Percentiles rank a stretch among this genome's conserved stretches.
Evolutionary conservation across 768 basidiomycete species (phyloP).

Genomic region (Leccinum olivaceopallidum): DNA sequence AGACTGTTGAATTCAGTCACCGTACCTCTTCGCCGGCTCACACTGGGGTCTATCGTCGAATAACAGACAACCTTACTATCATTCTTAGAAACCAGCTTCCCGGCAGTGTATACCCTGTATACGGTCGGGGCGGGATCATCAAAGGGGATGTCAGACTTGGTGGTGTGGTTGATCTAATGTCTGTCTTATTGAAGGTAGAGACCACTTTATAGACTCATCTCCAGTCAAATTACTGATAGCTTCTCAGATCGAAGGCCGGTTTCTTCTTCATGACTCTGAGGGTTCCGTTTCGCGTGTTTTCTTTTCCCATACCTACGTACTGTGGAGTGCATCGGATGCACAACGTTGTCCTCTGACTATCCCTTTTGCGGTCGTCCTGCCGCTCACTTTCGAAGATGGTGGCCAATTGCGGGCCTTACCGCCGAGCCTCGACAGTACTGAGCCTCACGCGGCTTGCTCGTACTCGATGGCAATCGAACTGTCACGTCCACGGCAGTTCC

Average conservation of each 20-base stretch:
- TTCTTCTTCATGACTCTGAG: slow-evolving; percentile 19
- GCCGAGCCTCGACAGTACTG: slow-evolving; percentile 41
- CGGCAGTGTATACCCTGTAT: slow-evolving; percentile 22
- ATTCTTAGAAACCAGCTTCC: slow-evolving; percentile 26
- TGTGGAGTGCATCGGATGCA: slow-evolving; percentile 21
- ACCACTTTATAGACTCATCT: neutral
- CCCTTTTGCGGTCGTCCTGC: slow-evolving; percentile 47
- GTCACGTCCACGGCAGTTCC: slow-evolving; percentile 38
- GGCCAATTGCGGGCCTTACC: slow-evolving; percentile 42
- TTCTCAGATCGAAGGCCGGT: slow-evolving; percentile 27
- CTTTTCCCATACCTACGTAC: slow-evolving; percentile 16
- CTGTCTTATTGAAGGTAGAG: slow-evolving; percentile 27
- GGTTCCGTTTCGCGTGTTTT: slow-evolving; percentile 15
- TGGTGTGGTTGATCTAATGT: slow-evolving; percentile 10
- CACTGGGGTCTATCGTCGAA: slow-evolving; percentile 29
- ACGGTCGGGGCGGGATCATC: slow-evolving; percentile 23
- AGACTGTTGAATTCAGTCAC: slow-evolving; percentile 47
- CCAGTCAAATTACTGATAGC: neutral
- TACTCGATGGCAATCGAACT: slow-evolving; percentile 50
- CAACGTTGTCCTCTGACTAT: slow-evolving; percentile 35
- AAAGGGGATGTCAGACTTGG: slow-evolving; percentile 25
- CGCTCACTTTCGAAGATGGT: slow-evolving; percentile 44
- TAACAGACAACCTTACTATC: slow-evolving; percentile 29
- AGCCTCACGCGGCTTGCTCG: slow-evolving; percentile 34
- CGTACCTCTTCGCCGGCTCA: slow-evolving; percentile 6